Evolutionary conservation across 331 rosid genomes (phyloP), one percentile per base, ranked within the genome.

Genomic region (Quercus tomentella): DNA sequence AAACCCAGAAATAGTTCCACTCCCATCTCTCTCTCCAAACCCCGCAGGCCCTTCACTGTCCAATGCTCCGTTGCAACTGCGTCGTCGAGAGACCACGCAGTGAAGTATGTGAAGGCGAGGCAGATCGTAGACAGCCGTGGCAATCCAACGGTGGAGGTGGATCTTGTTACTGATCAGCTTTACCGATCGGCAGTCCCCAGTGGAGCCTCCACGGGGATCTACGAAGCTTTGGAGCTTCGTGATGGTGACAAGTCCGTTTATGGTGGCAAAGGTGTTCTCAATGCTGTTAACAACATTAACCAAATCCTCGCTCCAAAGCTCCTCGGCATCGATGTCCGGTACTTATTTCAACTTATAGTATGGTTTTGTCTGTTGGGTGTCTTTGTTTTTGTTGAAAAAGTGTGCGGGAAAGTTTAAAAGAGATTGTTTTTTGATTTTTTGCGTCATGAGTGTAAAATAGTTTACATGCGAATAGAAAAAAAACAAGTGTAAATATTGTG

Each of bases 201-300:
- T 16, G 98, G 98, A 5, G 99, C 99, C 3, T 96, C 99, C 49
- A 96, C 99, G 7, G 98, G 99, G 81, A 93, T 93, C 82, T 96
- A 93, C 72, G 99, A 96, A 88, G 99, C 99, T 7, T 76, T 96
- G 84, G 99, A 96, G 91, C 99, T 96, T 23, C 87, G 99, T 72
- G 99, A 96, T 58, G 98, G 97, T 0, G 99, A 91, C 78, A 88
- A 89, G 74, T 79, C 82, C 30, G 94, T 93, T 37, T 96, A 87
- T 60, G 93, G 99, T n/a, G 99, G 99, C n/a, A 96, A 96, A 79
- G 99, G 99, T 11, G 99, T 96, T 43, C 99, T 91, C 18, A 79
- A 80, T 28, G 99, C 99, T 30, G 93, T 96, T 14, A 87, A 80
- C 72, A 96, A 96, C 78, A 93, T 96, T 80, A 96, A 93, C 68